Evolutionary conservation across 2,329 filamentous ascomycete species (phyloP).

Genomic region (Ceratocystis variospora): DNA sequence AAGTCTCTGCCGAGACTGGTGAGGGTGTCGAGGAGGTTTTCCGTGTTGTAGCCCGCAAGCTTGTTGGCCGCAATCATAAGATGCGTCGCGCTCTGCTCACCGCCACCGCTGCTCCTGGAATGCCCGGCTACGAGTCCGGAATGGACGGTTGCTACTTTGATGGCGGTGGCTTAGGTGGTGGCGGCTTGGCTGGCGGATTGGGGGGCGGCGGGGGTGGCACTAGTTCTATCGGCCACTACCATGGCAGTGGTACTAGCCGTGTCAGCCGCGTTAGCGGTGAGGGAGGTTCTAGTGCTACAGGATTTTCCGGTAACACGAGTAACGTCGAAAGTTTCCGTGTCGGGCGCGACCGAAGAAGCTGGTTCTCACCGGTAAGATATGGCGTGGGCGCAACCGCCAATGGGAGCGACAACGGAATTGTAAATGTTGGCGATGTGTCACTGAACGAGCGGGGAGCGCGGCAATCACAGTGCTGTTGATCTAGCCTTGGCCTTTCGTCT

Average conservation of each 20-base stretch:
- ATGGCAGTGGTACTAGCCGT: slow-evolving; percentile 23
- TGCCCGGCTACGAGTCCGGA: slow-evolving; percentile 33
- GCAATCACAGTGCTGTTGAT: slow-evolving; percentile 23
- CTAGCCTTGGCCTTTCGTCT: neutral
- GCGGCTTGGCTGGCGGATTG: too few species aligned
- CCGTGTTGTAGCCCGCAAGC: slow-evolving; percentile 49
- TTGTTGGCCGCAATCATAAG: slow-evolving; percentile 50
- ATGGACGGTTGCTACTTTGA: slow-evolving; percentile 41
- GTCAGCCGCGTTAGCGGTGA: slow-evolving; percentile 40
- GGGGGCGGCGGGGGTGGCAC: too few species aligned
- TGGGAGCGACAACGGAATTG: slow-evolving; percentile 29
- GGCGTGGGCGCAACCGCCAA: slow-evolving; percentile 26
- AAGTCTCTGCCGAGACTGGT: slow-evolving; percentile 85
- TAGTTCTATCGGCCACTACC: slow-evolving; percentile 23
- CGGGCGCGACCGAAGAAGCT: slow-evolving; percentile 43
- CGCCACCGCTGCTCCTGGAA: slow-evolving; percentile 40
- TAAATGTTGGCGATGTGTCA: slow-evolving; percentile 34
- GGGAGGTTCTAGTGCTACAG: slow-evolving; percentile 28
- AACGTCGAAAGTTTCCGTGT: slow-evolving; percentile 40
- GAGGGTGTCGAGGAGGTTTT: slow-evolving; percentile 97
- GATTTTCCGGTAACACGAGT: neutral
- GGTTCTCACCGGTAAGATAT: slow-evolving; percentile 36
- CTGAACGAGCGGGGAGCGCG: slow-evolving; percentile 21
- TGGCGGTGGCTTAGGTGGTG: slow-evolving; percentile 25
- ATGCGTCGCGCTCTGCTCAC: slow-evolving; percentile 45